Evolutionary conservation across 495 filamentous ascomycete genomes (phyloP).

Genomic region (Eremomyces bilateralis): DNA sequence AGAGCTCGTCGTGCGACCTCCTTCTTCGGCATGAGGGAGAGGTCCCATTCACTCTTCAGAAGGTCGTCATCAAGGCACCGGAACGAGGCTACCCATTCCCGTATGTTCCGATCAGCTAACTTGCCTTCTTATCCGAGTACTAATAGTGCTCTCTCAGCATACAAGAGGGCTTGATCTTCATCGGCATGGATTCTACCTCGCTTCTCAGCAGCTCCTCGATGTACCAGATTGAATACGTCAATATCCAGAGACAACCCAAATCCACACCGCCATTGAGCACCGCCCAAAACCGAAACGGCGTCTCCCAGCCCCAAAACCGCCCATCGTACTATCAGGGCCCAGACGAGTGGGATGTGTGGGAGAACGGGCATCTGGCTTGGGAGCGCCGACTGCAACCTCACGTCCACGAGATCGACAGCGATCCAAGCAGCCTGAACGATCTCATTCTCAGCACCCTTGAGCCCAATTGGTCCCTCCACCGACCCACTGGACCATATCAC

Average conservation of each 20-base stretch:
- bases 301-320: neutral
- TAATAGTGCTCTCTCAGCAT: slow-evolving; percentile 29
- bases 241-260: slow-evolving; percentile 3
- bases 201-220: slow-evolving; percentile 48
- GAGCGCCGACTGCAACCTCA: too few relatives aligned
- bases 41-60: slow-evolving; percentile 57
- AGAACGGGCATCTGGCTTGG: too few relatives aligned
- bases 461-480: too few relatives aligned
- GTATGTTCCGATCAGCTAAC: slow-evolving; percentile 30
- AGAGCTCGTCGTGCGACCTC: slow-evolving; percentile 62
- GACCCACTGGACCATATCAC: too few relatives aligned
- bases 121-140: slow-evolving; percentile 7
- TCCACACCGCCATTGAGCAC: slow-evolving; percentile 3
- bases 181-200: slow-evolving; percentile 64
- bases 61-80: slow-evolving; percentile 74
- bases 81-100: slow-evolving; percentile 60
- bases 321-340: slow-evolving; percentile 15
- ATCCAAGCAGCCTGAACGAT: too few relatives aligned
- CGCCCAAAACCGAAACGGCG: slow-evolving; percentile 2
- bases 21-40: slow-evolving; percentile 59
- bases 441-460: too few relatives aligned
- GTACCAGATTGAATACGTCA: slow-evolving; percentile 51
- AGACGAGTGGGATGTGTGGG: slow-evolving; percentile 11
- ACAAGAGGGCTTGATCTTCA: slow-evolving; percentile 83
- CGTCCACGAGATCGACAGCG: too few relatives aligned